Conservation (phyloP, 2,329 filamentous ascomycete genomes). For the Ceratocystis destructans region DNA sequence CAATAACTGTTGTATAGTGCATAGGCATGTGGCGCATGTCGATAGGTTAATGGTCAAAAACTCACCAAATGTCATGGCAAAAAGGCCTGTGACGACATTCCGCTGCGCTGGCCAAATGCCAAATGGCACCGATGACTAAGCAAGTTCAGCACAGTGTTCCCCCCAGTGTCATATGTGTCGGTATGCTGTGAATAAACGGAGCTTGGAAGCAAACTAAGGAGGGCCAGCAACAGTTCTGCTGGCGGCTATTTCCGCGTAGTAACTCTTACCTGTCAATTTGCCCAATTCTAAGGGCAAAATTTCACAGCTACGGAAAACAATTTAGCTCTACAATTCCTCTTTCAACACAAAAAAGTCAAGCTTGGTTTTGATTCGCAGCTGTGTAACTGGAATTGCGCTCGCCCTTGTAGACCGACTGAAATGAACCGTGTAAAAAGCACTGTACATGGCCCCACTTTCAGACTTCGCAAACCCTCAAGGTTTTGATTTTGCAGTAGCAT, state of each 20-base stretch:
- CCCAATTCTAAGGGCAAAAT: too few species aligned
- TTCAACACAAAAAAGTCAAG: too few species aligned
- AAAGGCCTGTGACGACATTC: conserved; percentile 15
- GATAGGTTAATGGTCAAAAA: not conserved
- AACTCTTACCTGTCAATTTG: too few species aligned
- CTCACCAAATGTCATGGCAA: not conserved
- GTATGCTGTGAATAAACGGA: not conserved
- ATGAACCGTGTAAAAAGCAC: not conserved
- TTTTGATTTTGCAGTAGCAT: not conserved
- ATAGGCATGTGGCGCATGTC: not conserved
- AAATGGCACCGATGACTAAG: conserved; percentile 11
- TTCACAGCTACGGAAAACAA: too few species aligned
- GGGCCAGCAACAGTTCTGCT: too few species aligned
- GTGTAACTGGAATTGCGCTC: not conserved
- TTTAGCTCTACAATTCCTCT: too few species aligned
- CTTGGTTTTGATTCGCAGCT: not conserved
- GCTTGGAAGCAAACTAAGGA: too few species aligned
- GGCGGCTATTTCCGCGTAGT: too few species aligned
- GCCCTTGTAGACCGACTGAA: not conserved
- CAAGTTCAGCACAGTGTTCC: conserved; percentile 4
- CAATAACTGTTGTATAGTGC: not conserved
- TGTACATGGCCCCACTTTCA: conserved; percentile 1
- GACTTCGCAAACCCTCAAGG: not conserved
- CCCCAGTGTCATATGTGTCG: not conserved
- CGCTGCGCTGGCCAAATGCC: conserved; percentile 10